phyloP scores from a whole-genome alignment of 768 basidiomycete species.

The Collybiopsis confluens region DNA sequence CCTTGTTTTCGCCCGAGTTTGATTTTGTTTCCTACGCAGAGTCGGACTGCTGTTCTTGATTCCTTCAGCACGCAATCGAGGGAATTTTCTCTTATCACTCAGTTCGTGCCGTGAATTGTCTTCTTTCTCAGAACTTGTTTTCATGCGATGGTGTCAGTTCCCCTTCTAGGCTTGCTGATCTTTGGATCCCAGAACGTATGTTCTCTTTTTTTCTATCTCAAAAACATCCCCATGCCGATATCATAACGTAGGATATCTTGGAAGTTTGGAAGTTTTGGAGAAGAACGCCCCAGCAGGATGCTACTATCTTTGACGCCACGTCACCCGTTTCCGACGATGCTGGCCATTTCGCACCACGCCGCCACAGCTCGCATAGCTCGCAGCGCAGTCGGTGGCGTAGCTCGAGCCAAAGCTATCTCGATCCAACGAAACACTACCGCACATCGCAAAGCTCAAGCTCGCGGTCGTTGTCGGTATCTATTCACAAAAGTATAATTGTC shows the following conservation, averaged over 20 bases:
- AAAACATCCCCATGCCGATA: neutral
- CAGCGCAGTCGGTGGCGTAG: neutral
- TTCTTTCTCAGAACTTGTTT: neutral
- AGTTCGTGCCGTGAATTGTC: neutral
- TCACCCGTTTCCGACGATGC: neutral
- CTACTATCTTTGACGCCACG: neutral
- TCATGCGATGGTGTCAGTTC: neutral
- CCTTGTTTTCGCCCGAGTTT: too few species aligned
- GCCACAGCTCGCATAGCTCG: neutral
- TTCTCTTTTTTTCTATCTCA: neutral
- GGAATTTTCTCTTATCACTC: neutral
- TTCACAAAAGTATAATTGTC: too few species aligned
- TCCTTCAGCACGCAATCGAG: neutral
- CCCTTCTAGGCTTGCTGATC: neutral
- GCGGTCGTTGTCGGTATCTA: too few species aligned
- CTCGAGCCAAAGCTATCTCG: neutral
- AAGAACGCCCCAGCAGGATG: neutral
- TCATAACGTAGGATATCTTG: neutral
- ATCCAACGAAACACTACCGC: neutral
- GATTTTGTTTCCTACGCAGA: neutral
- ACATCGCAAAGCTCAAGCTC: too few species aligned
- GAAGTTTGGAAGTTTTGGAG: constrained; percentile 6
- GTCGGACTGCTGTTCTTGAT: neutral
- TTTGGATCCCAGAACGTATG: constrained; percentile 3
- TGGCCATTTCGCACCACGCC: neutral